Conservation (phyloP, 148 eudicot species). For the Salicornia ramosissima region DNA sequence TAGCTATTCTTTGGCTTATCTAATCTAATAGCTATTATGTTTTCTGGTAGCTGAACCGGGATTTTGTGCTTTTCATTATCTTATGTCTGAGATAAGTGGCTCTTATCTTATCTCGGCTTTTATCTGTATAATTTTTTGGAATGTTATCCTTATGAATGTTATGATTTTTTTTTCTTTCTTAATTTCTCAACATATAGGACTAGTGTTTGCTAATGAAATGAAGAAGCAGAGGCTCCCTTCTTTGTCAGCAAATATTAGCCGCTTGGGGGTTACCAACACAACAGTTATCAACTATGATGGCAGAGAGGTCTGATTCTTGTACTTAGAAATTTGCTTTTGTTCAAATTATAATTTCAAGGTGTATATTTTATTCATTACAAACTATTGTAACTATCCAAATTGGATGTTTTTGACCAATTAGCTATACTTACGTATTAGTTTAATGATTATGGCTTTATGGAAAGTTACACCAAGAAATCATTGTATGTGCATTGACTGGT, state of each 20-base stretch:
- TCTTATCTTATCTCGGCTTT: not conserved
- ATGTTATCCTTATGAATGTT: not conserved
- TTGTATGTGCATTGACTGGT: not conserved
- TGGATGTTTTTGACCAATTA: not conserved
- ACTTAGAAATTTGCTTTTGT: not conserved
- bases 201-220: constrained; percentile 90
- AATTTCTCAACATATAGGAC: constrained; percentile 36
- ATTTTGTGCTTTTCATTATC: no score
- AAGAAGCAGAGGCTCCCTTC: constrained; percentile 76
- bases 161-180: not conserved
- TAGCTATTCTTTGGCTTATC: no score
- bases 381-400: not conserved
- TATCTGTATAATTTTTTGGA: not conserved
- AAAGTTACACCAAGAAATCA: not conserved
- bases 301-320: constrained; percentile 57
- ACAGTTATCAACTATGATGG: constrained; percentile 80
- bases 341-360: not conserved
- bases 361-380: not conserved
- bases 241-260: constrained; percentile 73
- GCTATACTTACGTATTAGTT: not conserved
- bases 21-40: no score
- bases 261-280: constrained; percentile 93
- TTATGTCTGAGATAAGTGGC: not conserved
- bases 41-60: no score
- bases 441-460: not conserved